Base-by-base conservation (phyloP, 345 rosid species). In the Aurinia saxatilis region DNA sequence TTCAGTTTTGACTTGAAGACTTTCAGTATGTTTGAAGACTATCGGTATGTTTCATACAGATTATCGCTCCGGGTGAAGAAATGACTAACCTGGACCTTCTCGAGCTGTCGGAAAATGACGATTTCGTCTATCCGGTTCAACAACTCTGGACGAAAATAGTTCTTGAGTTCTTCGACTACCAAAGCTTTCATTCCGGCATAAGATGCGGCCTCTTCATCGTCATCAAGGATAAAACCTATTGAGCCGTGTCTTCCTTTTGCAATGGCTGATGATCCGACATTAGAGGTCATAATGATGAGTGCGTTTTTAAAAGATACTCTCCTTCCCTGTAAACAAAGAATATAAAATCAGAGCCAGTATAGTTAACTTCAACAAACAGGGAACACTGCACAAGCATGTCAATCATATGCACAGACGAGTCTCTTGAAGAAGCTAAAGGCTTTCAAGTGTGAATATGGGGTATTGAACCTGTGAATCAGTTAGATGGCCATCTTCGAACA, bases 401-500 rank as follows among this genome's bases (percentile, higher is more conserved):
- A 48, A 68, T 25, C 13, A 66, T 16, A 67, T 61, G 19, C 44
- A 37, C 31, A 36, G 10, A 25, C 19, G 51, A 19, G 25, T 62
- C 42, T 63, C 38, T 11, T 13, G 58, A 56, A 23, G 41, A 38
- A 34, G 29, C 29, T 27, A 61, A 49, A 14, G 10, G 16, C 17
- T 16, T 40, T 4, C 10, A 21, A 52, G 49, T 27, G 48, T 36
- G 3, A n/a, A 44, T 2, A 37, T 19, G 48, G 21, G 38, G 21
- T 21, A 64, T 9, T 70, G 2, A 73, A 92, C 99, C 96, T 87
- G 97, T 57, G 99, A 93, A 82, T 93, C 97, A 27, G 97, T 93
- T 9, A 93, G 83, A 71, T 90, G 99, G 65, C 99, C 99, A 38
- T 93, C 99, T 79, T 93, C 99, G 67, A 93, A 87, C 70, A 93